Percentiles rank a stretch among this genome's conserved stretches.
phyloP scores from a whole-genome alignment of 345 rosid genomes.

The Lagerstroemia speciosa region DNA sequence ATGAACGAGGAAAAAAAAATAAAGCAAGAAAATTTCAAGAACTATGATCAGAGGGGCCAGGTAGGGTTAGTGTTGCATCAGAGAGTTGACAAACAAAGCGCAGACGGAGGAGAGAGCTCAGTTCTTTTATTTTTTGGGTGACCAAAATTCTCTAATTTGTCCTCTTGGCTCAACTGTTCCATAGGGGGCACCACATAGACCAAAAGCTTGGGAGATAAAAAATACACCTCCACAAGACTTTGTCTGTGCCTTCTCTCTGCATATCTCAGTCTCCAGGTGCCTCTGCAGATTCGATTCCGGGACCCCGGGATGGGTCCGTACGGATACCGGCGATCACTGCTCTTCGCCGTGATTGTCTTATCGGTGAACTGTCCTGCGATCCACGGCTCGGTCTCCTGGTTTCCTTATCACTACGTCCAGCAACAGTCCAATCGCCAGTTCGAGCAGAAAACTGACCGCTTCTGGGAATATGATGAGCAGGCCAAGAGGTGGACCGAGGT shows the following conservation, averaged over 20 bases:
- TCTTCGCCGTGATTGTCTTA: constrained; percentile 22
- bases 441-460: constrained; percentile 50
- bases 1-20: background rate
- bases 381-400: constrained; percentile 24
- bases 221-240: background rate
- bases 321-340: background rate
- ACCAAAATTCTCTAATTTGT: background rate
- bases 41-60: background rate
- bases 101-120: background rate
- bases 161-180: background rate
- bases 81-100: background rate
- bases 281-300: background rate
- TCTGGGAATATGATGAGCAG: constrained; percentile 52
- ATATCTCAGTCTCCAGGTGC: background rate
- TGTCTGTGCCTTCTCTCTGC: background rate
- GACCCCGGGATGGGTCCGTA: background rate
- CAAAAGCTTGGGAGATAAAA: background rate
- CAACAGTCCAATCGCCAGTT: constrained; percentile 26
- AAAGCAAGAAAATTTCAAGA: background rate
- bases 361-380: constrained; percentile 13
- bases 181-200: background rate
- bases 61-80: background rate
- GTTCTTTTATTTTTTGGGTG: background rate
- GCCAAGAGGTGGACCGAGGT: constrained; percentile 52
- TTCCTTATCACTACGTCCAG: constrained; percentile 18